Conservation (phyloP, 352 stramenopile species). For the Pythium phragmitis region DNA sequence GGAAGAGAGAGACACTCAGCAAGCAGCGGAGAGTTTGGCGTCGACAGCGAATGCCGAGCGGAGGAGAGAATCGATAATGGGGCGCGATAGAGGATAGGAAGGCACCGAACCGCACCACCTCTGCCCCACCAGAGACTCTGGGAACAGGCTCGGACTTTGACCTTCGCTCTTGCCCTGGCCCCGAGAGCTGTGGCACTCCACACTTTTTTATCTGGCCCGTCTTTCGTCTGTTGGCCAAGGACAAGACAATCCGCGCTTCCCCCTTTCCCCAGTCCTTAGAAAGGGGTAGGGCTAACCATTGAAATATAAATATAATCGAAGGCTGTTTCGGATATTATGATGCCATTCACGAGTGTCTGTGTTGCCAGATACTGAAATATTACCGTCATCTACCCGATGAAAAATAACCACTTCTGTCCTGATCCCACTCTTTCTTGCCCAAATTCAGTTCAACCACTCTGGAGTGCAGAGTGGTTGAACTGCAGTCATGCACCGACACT, state of each 20-base stretch:
- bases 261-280: conserved; percentile 18
- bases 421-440: conserved; percentile 25
- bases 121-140: conserved; percentile 11
- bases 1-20: conserved; percentile 10
- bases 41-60: neutral
- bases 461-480: neutral
- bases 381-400: conserved; percentile 14
- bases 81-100: neutral
- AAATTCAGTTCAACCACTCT: conserved; percentile 29
- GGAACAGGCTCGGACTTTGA: conserved; percentile 25
- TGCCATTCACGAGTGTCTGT: no score
- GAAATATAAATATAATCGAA: conserved; percentile 22
- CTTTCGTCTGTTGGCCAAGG: conserved; percentile 11
- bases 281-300: conserved; percentile 23
- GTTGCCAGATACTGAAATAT: neutral
- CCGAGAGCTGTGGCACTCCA: conserved; percentile 14
- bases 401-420: conserved; percentile 19
- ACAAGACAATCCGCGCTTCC: conserved; percentile 22
- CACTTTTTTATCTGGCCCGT: conserved; percentile 6
- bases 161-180: conserved; percentile 15
- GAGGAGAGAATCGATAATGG: conserved; percentile 18
- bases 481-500: conserved; percentile 27
- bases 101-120: conserved; percentile 1
- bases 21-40: neutral
- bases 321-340: conserved; percentile 23